These are phyloP conservation scores for Nigrospora oryzae DNA, from an alignment of 2,329 filamentous ascomycete genomes.

Conservation along the genomic window DNA sequence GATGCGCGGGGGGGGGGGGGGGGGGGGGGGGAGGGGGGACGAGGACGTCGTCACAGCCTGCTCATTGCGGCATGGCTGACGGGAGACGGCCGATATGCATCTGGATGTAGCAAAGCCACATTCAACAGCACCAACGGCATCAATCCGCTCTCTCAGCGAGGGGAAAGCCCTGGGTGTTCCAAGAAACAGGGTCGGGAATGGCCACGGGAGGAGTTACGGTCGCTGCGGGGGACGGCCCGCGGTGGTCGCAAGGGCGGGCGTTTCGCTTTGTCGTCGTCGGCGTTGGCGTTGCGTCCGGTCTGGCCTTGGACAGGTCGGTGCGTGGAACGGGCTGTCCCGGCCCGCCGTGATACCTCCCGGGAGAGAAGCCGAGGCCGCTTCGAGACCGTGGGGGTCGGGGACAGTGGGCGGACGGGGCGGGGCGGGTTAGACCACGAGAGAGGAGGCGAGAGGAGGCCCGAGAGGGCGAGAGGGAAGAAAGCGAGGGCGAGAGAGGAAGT, in stretches of 20 bases:
- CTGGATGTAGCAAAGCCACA: constrained; percentile 15
- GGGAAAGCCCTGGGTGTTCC: too few species aligned
- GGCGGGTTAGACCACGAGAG: not conserved
- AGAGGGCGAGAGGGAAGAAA: constrained; percentile 4
- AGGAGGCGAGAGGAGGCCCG: constrained; percentile 8
- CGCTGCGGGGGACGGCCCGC: too few species aligned
- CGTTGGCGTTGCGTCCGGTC: too few species aligned
- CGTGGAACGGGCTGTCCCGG: constrained; percentile 2
- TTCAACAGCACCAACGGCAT: not conserved
- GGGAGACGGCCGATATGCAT: constrained; percentile 27
- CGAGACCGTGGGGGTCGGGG: constrained; percentile 4
- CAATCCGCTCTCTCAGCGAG: not conserved
- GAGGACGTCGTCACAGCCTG: constrained; percentile 30
- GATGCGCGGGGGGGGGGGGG: constrained; percentile 5
- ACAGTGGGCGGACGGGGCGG: not conserved
- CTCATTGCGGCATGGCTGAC: constrained; percentile 32
- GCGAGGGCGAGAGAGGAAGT: constrained; percentile 5
- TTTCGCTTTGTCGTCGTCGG: too few species aligned
- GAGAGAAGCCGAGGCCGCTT: not conserved
- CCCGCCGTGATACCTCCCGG: constrained; percentile 2
- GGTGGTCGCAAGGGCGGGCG: too few species aligned
- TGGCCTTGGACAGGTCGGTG: too few species aligned
- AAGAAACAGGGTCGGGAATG: too few species aligned
- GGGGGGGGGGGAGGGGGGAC: too few species aligned
- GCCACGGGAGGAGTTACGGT: too few species aligned